Evolutionary conservation across 139 green algal genomes (phyloP).

Genomic region (Micractinium sp.): DNA sequence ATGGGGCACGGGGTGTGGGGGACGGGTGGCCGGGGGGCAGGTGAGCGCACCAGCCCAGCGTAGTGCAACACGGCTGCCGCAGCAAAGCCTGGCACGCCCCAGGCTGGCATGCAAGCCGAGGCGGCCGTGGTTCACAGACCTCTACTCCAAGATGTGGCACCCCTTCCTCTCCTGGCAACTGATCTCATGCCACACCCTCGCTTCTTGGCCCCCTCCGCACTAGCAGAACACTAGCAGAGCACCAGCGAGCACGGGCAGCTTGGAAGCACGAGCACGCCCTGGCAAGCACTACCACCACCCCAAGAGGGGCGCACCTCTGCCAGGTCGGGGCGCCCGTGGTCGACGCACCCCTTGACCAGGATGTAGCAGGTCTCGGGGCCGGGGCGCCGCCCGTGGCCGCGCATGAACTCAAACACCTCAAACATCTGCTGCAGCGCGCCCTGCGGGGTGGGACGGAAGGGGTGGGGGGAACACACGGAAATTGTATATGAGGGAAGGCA

Average conservation of each 20-base stretch:
- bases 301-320: background rate
- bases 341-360: slow-evolving; percentile 57
- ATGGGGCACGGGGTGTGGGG: background rate
- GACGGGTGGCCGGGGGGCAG: background rate
- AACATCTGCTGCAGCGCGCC: slow-evolving; percentile 46
- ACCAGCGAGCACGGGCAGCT: too few relatives aligned
- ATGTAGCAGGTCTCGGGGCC: slow-evolving; percentile 55
- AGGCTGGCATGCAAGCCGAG: too few relatives aligned
- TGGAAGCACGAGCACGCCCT: too few relatives aligned
- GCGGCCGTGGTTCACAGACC: too few relatives aligned
- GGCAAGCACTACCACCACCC: too few relatives aligned
- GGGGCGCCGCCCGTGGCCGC: slow-evolving; percentile 29
- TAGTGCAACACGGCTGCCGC: background rate
- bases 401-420: slow-evolving; percentile 54
- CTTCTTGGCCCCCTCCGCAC: too few relatives aligned
- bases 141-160: too few relatives aligned
- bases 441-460: background rate
- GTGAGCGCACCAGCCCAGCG: background rate
- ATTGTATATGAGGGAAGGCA: background rate
- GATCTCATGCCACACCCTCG: too few relatives aligned
- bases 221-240: too few relatives aligned
- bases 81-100: too few relatives aligned
- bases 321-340: slow-evolving; percentile 45
- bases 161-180: too few relatives aligned
- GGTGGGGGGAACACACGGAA: background rate